These are phyloP conservation scores for Mycosphaerella sp. DNA, from an alignment of 2,329 filamentous ascomycete genomes.

Conservation along the genomic window DNA sequence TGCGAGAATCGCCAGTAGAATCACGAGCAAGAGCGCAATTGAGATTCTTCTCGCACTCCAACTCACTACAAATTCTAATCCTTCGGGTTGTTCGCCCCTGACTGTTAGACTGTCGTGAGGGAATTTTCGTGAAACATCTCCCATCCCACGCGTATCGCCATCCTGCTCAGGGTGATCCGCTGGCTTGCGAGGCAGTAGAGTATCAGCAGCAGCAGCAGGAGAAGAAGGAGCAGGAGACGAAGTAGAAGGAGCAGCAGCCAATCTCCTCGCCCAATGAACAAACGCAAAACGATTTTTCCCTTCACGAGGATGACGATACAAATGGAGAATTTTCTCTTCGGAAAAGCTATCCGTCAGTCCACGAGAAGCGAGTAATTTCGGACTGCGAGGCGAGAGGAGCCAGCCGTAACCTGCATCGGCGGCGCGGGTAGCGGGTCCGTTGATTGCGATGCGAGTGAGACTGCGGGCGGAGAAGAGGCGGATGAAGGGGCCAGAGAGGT, in stretches of 20 bases:
- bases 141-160: not conserved
- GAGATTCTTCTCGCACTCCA: constrained; percentile 32
- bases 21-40: constrained; percentile 25
- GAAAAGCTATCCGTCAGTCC: constrained; percentile 35
- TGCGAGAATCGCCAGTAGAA: constrained; percentile 28
- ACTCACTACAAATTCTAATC: constrained; percentile 34
- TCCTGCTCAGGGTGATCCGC: not conserved
- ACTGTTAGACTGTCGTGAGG: constrained; percentile 11
- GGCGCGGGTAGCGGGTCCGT: constrained; percentile 21
- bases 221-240: too few species aligned
- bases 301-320: constrained; percentile 35
- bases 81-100: constrained; percentile 27
- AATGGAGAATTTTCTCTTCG: constrained; percentile 35
- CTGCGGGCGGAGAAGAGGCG: constrained; percentile 31
- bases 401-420: constrained; percentile 30
- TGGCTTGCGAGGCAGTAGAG: too few species aligned
- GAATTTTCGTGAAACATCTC: not conserved
- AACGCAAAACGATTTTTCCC: constrained; percentile 40
- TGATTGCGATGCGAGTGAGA: constrained; percentile 29
- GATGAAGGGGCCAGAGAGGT: constrained; percentile 23
- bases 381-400: constrained; percentile 26
- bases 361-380: constrained; percentile 27
- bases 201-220: constrained; percentile 17
- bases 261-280: constrained; percentile 39
- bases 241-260: constrained; percentile 20